Conservation (phyloP, 1,284 basidiomycete genomes). For the Chiua sp. region DNA sequence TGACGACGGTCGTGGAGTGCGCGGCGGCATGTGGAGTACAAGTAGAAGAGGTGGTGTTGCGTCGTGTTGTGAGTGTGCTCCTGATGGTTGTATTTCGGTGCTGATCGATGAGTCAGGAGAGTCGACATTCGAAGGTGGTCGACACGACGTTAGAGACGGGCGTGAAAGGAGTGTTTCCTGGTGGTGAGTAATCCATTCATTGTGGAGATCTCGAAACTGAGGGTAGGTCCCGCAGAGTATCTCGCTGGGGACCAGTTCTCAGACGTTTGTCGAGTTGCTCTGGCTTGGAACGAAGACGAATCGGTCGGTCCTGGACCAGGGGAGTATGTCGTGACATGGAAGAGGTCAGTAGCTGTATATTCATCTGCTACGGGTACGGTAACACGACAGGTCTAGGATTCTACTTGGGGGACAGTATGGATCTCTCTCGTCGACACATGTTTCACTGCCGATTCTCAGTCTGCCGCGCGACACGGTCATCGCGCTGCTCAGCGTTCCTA, state of each 20-base stretch:
- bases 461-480: constrained; percentile 65
- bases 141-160: constrained; percentile 43
- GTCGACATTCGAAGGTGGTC: constrained; percentile 50
- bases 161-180: constrained; percentile 45
- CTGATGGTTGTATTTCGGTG: background rate
- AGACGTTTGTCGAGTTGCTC: constrained; percentile 56
- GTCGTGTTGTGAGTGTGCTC: constrained; percentile 48
- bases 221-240: constrained; percentile 51
- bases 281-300: constrained; percentile 50
- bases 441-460: constrained; percentile 61
- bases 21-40: constrained; percentile 57
- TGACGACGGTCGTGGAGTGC: constrained; percentile 57
- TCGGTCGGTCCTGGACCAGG: constrained; percentile 54
- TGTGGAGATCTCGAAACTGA: background rate
- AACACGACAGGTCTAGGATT: constrained; percentile 20
- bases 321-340: constrained; percentile 67
- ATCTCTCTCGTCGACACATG: constrained; percentile 50
- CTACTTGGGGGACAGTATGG: constrained; percentile 45
- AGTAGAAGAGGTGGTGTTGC: constrained; percentile 53
- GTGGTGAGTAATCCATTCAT: constrained; percentile 37
- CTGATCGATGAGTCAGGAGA: constrained; percentile 44
- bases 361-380: background rate
- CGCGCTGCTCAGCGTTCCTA: constrained; percentile 66
- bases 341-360: constrained; percentile 53
- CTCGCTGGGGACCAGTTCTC: constrained; percentile 66